These are phyloP conservation scores for Globisporangium barbulae DNA, from an alignment of 352 stramenopile species.

Conservation along the genomic window DNA sequence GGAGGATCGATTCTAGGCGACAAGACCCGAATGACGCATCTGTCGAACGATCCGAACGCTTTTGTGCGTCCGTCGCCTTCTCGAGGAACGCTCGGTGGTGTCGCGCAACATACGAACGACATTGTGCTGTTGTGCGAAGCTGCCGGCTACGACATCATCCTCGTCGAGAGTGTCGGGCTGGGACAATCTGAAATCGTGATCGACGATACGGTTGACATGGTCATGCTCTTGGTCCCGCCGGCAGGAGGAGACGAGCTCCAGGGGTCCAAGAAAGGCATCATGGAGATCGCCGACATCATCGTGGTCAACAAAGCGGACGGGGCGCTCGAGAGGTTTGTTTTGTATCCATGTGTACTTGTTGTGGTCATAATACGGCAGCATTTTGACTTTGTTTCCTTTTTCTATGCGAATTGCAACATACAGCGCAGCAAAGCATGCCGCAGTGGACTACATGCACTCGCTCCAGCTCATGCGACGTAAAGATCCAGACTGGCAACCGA, in stretches of 20 bases:
- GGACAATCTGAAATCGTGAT: constrained; percentile 98
- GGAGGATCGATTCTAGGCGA: constrained; percentile 97
- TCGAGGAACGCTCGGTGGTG: constrained; percentile 71
- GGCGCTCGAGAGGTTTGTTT: constrained; percentile 47
- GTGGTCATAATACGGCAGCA: background rate
- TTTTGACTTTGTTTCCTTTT: background rate
- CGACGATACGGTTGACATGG: constrained; percentile 95
- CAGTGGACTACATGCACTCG: constrained; percentile 76
- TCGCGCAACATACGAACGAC: constrained; percentile 84
- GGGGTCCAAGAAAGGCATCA: constrained; percentile 98
- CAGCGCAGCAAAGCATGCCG: constrained; percentile 68
- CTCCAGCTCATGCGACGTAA: constrained; percentile 84
- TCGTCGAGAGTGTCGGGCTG: constrained; percentile 97
- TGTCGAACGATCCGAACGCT: constrained; percentile 89
- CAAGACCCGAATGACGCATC: constrained; percentile 96
- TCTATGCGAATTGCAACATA: background rate
- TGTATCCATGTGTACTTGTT: background rate
- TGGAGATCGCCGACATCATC: constrained; percentile 96
- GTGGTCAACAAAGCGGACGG: constrained; percentile 98
- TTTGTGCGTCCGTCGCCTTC: constrained; percentile 93
- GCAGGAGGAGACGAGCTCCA: constrained; percentile 96
- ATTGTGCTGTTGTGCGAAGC: constrained; percentile 94
- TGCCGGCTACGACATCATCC: constrained; percentile 92
- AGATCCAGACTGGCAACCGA: constrained; percentile 75
- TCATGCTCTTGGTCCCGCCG: constrained; percentile 94